These are phyloP conservation scores for Mrakia blollopis DNA, from an alignment of 768 basidiomycete species.

Conservation along the genomic window DNA sequence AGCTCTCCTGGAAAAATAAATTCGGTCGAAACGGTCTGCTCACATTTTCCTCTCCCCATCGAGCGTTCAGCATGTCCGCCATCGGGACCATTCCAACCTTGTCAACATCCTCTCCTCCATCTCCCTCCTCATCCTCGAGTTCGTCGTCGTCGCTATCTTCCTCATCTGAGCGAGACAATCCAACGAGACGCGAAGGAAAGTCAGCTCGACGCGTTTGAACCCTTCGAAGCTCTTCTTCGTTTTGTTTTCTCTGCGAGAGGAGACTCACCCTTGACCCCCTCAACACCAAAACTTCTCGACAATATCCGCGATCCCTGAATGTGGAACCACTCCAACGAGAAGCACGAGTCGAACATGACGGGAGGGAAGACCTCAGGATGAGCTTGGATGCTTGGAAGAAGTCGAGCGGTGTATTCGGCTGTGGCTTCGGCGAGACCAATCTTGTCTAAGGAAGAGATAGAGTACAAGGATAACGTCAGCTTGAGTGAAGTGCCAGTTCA, in stretches of 20 bases:
- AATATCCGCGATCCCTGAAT: constrained; percentile 85
- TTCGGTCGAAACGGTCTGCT: constrained; percentile 36
- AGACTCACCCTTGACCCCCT: constrained; percentile 46
- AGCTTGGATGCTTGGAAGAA: constrained; percentile 66
- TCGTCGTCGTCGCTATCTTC: constrained; percentile 39
- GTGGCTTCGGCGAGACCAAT: constrained; percentile 81
- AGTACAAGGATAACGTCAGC: not conserved
- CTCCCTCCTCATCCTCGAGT: constrained; percentile 46
- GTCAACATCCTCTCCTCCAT: constrained; percentile 55
- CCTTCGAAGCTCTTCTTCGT: constrained; percentile 20
- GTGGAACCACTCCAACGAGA: constrained; percentile 72
- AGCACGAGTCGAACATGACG: constrained; percentile 48
- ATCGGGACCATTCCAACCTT: constrained; percentile 89
- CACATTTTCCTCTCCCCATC: constrained; percentile 78
- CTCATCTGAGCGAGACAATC: constrained; percentile 19
- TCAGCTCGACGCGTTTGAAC: not conserved
- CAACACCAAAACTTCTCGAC: constrained; percentile 84
- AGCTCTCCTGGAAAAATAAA: not conserved
- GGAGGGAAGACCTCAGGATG: constrained; percentile 53
- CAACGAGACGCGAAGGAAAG: not conserved
- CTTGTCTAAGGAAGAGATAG: constrained; percentile 55
- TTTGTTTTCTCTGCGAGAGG: constrained; percentile 3
- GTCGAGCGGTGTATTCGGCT: constrained; percentile 59
- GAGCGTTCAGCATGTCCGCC: constrained; percentile 93
- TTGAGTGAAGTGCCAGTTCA: not conserved